Evolutionary conservation across 179 eudicot species (phyloP), one percentile per base, ranked within the genome.

Genomic region (Corrigiola litoralis): DNA sequence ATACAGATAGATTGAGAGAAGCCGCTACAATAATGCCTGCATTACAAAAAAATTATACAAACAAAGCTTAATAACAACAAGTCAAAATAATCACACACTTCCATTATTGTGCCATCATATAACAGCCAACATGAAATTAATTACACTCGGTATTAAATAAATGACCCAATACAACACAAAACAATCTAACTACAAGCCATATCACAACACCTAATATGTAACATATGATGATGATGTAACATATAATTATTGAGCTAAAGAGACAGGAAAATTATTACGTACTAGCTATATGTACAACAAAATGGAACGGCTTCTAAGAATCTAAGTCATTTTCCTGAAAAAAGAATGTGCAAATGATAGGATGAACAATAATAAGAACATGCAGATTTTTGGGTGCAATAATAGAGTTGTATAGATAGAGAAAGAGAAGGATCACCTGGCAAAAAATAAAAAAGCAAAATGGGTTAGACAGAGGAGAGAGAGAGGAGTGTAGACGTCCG

Each of bases 301-400:
- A 69, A 48, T 64, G 27, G 46, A 63, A 69, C 66, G 65, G 73
- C 73, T 74, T 74, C 65, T 57, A 29, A 42, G 78, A 69, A 75
- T 69, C 71, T 64, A 75, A 28, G 29, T 63, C 69, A 69, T 69
- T 27, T 33, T 44, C 27, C 51, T 5, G 18, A 42, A 14, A 51
- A n/a, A 16, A 28, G 31, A 33, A n/a, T 11, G 27, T 14, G 27
- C 3, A 29, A 32, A 66, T 65, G 46, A 59, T 71, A 14, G 16
- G 49, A 41, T 46, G 40, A 67, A 62, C 18, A 63, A 67, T 67
- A 25, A 66, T 52, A 23, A 50, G 52, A 75, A 65, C 70, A 69
- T 69, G 66, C 25, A 68, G 52, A 57, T 21, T 11, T 29, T 18
- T 25, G 36, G 20, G 29, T 55, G 55, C 58, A 75, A 69, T 69